Conservation (phyloP, 495 filamentous ascomycete species). For the Lophiostoma macrostomum region DNA sequence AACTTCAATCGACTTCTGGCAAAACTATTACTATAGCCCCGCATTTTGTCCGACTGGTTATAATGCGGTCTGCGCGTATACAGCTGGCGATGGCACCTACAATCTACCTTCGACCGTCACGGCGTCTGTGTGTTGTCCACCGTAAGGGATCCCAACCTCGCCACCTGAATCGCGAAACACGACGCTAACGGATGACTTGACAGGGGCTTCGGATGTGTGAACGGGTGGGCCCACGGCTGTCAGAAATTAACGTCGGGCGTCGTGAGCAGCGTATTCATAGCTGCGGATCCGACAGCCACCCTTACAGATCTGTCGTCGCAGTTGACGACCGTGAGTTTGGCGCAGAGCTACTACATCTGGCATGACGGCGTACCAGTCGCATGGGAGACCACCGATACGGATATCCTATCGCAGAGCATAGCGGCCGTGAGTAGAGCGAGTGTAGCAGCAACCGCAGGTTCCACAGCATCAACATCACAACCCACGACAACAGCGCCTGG, state of each 20-base stretch:
- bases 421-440: too few species aligned
- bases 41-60: neutral
- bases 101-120: too few species aligned
- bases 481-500: too few species aligned
- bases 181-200: neutral
- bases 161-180: neutral
- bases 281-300: neutral
- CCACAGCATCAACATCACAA: too few species aligned
- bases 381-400: neutral
- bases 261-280: neutral
- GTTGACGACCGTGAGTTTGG: neutral
- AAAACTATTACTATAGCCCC: neutral
- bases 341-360: neutral
- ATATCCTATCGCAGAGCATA: neutral
- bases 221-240: neutral
- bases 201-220: neutral
- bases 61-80: neutral
- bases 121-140: neutral
- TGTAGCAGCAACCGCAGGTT: too few species aligned
- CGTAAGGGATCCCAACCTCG: too few species aligned
- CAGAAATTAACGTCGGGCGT: neutral
- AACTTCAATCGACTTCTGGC: neutral
- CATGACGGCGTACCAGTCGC: neutral
- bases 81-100: neutral
- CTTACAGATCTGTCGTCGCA: neutral